Evolutionary conservation across 2,329 filamentous ascomycete genomes (phyloP).

Genomic region (Diaporthe ampelina): DNA sequence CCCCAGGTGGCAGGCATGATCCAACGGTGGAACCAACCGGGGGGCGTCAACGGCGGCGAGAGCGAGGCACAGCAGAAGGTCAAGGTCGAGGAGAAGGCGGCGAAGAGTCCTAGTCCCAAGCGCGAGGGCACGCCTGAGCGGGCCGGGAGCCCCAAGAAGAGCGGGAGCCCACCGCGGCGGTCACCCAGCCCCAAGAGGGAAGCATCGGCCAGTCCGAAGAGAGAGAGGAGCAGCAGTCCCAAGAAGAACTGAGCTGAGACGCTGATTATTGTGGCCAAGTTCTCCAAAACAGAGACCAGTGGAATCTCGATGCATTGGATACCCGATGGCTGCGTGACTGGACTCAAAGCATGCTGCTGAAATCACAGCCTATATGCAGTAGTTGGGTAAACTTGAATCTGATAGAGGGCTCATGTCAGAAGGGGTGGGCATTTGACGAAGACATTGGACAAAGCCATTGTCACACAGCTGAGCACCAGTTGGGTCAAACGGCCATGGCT

Average conservation of each 20-base stretch:
- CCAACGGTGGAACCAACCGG: conserved; percentile 47
- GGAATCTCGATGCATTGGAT: neutral
- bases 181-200: conserved; percentile 9
- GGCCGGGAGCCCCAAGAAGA: conserved; percentile 11
- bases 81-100: conserved; percentile 35
- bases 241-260: neutral
- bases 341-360: neutral
- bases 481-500: neutral
- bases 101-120: conserved; percentile 32
- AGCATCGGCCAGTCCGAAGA: neutral
- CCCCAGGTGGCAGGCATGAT: conserved; percentile 77
- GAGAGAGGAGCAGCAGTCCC: conserved; percentile 17
- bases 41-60: conserved; percentile 42
- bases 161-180: neutral
- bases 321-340: neutral
- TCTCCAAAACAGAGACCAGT: neutral
- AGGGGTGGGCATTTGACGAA: neutral
- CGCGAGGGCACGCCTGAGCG: conserved; percentile 19
- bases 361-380: neutral
- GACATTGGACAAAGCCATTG: neutral
- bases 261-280: neutral
- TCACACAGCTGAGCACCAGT: neutral
- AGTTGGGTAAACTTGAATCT: neutral
- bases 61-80: conserved; percentile 41
- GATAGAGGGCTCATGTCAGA: neutral